A percentile compares a stretch with the other conserved stretches of the same genome.
These are phyloP conservation scores for Boletus barrowsii DNA, from an alignment of 768 basidiomycete genomes.

Conservation along the genomic window DNA sequence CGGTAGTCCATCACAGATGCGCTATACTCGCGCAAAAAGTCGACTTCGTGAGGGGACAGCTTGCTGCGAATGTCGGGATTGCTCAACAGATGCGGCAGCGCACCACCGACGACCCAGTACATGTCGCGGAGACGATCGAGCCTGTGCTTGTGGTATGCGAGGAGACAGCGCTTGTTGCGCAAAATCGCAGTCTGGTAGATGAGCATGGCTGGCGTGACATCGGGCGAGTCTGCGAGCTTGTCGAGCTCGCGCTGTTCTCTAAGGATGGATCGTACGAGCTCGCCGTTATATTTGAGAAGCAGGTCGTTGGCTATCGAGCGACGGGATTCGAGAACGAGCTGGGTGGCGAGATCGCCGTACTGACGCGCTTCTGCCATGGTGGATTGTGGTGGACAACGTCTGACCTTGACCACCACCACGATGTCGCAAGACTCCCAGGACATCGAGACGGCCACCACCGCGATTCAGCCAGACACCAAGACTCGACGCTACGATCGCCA, in stretches of 20 bases:
- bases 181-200: conserved; percentile 87
- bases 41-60: conserved; percentile 77
- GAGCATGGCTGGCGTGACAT: conserved; percentile 57
- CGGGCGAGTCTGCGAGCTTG: conserved; percentile 46
- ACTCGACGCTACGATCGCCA: conserved; percentile 94
- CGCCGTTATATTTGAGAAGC: conserved; percentile 89
- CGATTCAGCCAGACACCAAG: conserved; percentile 73
- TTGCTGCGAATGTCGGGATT: conserved; percentile 66
- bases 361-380: conserved; percentile 40
- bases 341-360: conserved; percentile 82
- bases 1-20: conserved; percentile 80
- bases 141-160: conserved; percentile 90
- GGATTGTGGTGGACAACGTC: conserved; percentile 23
- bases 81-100: conserved; percentile 77
- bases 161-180: conserved; percentile 92
- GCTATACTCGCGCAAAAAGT: conserved; percentile 82
- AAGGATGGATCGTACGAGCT: conserved; percentile 79
- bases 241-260: conserved; percentile 92
- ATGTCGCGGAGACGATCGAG: conserved; percentile 78
- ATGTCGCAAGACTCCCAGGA: conserved; percentile 44
- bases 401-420: conserved; percentile 14
- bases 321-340: conserved; percentile 83
- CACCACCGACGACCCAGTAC: conserved; percentile 89
- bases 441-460: conserved; percentile 44
- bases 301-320: conserved; percentile 81